phyloP scores from a whole-genome alignment of 768 basidiomycete genomes.

The Lyophyllum decastes region DNA sequence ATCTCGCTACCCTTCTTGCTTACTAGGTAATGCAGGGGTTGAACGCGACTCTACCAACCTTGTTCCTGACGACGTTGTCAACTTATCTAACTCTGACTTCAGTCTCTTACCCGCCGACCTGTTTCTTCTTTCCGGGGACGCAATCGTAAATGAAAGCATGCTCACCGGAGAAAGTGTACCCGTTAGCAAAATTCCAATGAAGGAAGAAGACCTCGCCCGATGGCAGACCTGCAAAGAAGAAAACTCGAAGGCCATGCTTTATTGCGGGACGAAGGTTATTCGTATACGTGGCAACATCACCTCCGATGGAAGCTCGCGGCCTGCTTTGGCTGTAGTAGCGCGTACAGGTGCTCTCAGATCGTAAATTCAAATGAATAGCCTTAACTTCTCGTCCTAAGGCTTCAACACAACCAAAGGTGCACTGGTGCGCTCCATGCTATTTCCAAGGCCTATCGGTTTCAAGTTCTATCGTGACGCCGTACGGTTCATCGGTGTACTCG shows the following conservation, averaged over 20 bases:
- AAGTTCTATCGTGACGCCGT: slow-evolving; percentile 96
- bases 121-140: slow-evolving; percentile 92
- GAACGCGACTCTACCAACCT: slow-evolving; percentile 74
- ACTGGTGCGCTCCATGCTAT: slow-evolving; percentile 94
- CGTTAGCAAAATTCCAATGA: slow-evolving; percentile 86
- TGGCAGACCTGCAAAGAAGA: slow-evolving; percentile 77
- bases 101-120: slow-evolving; percentile 85
- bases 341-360: slow-evolving; percentile 64
- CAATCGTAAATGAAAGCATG: slow-evolving; percentile 99
- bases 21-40: slow-evolving; percentile 51
- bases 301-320: slow-evolving; percentile 51
- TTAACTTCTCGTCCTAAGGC: slow-evolving; percentile 38
- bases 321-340: slow-evolving; percentile 81
- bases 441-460: slow-evolving; percentile 98
- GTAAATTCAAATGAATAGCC: neutral
- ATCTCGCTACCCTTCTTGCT: neutral
- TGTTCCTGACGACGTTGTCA: slow-evolving; percentile 91
- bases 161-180: slow-evolving; percentile 98
- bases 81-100: slow-evolving; percentile 78
- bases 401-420: slow-evolving; percentile 99
- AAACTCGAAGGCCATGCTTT: slow-evolving; percentile 80
- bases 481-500: slow-evolving; percentile 88
- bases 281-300: slow-evolving; percentile 70
- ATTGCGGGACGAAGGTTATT: slow-evolving; percentile 89
- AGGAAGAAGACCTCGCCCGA: slow-evolving; percentile 70